A percentile compares a stretch with the other conserved stretches of the same genome.
phyloP scores from a whole-genome alignment of 2,329 filamentous ascomycete genomes.

The Monosporascus sp. region DNA sequence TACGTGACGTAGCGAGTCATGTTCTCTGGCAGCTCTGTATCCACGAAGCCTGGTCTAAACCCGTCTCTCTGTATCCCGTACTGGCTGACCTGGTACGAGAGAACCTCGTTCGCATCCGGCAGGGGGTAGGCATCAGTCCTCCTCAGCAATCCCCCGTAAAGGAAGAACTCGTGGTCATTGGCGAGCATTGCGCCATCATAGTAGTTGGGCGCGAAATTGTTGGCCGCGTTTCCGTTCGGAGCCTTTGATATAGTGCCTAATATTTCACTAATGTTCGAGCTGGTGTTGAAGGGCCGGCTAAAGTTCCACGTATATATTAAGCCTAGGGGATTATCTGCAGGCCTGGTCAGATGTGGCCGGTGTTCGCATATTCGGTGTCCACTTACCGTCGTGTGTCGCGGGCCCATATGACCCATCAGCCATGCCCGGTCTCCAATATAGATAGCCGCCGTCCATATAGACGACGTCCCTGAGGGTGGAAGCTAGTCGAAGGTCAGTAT shows the following conservation, averaged over 20 bases:
- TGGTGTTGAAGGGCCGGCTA: conserved; percentile 48
- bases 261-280: conserved; percentile 47
- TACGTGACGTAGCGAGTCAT: conserved; percentile 60
- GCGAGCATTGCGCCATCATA: conserved; percentile 59
- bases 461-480: conserved; percentile 55
- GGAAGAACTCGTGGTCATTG: conserved; percentile 58
- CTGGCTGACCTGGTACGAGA: conserved; percentile 48
- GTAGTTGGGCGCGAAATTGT: conserved; percentile 51
- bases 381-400: conserved; percentile 37
- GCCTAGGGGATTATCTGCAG: conserved; percentile 46
- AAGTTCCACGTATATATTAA: conserved; percentile 55
- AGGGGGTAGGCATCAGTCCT: conserved; percentile 28
- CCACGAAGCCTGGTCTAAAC: conserved; percentile 40
- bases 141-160: conserved; percentile 55
- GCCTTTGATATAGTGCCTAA: conserved; percentile 46
- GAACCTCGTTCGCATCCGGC: conserved; percentile 38
- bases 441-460: conserved; percentile 59
- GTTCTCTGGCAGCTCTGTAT: conserved; percentile 33
- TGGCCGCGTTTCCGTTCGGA: conserved; percentile 36
- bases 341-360: conserved; percentile 4
- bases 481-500: conserved; percentile 41
- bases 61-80: conserved; percentile 41
- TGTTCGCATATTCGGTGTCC: neutral
- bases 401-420: conserved; percentile 34
- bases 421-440: conserved; percentile 48